Evolutionary conservation across 306 rosid species (phyloP).

Genomic region (Senna siamea): DNA sequence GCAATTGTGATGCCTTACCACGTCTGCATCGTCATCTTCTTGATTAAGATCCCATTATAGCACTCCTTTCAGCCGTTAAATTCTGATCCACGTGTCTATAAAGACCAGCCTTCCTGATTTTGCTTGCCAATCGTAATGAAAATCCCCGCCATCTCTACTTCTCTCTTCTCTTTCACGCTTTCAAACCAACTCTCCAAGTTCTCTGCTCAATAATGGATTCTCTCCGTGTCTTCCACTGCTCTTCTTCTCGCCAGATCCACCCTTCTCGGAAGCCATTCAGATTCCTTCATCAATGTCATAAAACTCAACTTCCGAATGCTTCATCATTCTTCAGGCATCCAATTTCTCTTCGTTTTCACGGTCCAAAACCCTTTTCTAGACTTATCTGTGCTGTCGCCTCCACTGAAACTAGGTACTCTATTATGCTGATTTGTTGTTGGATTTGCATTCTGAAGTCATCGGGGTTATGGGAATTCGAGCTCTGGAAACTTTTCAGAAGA

Average conservation of each 20-base stretch:
- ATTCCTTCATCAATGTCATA: slow-evolving; percentile 30
- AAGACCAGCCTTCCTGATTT: background rate
- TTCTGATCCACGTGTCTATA: slow-evolving; percentile 38
- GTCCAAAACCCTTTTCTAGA: background rate
- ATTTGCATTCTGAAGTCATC: background rate
- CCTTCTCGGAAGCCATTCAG: slow-evolving; percentile 31
- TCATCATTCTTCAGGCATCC: slow-evolving; percentile 24
- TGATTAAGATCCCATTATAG: background rate
- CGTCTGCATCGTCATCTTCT: background rate
- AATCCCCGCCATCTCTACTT: background rate
- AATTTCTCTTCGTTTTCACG: slow-evolving; percentile 14
- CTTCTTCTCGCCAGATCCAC: slow-evolving; percentile 37
- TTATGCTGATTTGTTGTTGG: background rate
- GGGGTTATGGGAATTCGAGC: background rate
- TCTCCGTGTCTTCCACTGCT: slow-evolving; percentile 46
- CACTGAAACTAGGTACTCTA: slow-evolving; percentile 38
- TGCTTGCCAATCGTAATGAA: background rate
- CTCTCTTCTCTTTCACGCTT: background rate
- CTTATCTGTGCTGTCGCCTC: slow-evolving; percentile 42
- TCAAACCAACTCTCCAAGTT: background rate
- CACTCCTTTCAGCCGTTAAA: slow-evolving; percentile 33
- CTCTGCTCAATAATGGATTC: slow-evolving; percentile 38
- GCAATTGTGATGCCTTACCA: background rate
- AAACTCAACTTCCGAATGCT: slow-evolving; percentile 8
- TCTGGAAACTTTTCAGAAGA: background rate